phyloP scores from a whole-genome alignment of 768 basidiomycete species.

The Tremella fuciformis region DNA sequence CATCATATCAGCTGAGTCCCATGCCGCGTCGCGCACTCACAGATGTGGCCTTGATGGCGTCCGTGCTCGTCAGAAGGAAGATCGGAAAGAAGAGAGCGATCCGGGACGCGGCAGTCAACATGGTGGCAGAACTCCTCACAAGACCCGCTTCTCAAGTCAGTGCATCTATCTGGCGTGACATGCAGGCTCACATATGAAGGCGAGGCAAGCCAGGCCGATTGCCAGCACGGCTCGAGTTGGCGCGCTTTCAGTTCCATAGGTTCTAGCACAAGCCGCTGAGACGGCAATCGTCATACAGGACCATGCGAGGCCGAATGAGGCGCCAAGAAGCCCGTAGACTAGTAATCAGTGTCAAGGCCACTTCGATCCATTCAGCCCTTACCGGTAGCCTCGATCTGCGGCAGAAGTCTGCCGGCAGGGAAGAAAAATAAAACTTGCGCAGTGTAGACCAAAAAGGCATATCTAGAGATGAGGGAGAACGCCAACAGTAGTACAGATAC shows the following conservation, averaged over 20 bases:
- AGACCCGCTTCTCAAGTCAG: slow-evolving; percentile 29
- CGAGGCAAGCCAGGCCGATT: slow-evolving; percentile 29
- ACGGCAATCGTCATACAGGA: slow-evolving; percentile 31
- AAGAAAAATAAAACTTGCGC: slow-evolving; percentile 42
- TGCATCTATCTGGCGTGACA: not conserved
- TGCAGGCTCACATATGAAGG: slow-evolving; percentile 32
- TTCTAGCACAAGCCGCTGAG: slow-evolving; percentile 27
- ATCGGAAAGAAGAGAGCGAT: slow-evolving; percentile 43
- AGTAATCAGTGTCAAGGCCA: not conserved
- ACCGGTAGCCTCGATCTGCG: slow-evolving; percentile 37
- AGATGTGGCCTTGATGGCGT: slow-evolving; percentile 1
- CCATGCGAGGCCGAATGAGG: slow-evolving; percentile 29
- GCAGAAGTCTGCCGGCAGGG: slow-evolving; percentile 25
- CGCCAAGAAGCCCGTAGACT: slow-evolving; percentile 34
- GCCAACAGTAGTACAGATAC: slow-evolving; percentile 1
- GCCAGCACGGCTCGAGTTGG: slow-evolving; percentile 31
- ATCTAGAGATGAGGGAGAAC: slow-evolving; percentile 18
- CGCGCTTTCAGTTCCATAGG: slow-evolving; percentile 28
- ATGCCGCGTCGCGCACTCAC: not conserved
- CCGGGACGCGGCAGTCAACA: slow-evolving; percentile 28
- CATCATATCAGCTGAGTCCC: not conserved
- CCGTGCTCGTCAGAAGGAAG: slow-evolving; percentile 30
- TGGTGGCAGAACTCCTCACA: slow-evolving; percentile 27
- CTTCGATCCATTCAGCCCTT: not conserved
- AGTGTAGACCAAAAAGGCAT: slow-evolving; percentile 43